phyloP scores from a whole-genome alignment of 192 early-diverging fungal species.

The Backusella mclennaniae region DNA sequence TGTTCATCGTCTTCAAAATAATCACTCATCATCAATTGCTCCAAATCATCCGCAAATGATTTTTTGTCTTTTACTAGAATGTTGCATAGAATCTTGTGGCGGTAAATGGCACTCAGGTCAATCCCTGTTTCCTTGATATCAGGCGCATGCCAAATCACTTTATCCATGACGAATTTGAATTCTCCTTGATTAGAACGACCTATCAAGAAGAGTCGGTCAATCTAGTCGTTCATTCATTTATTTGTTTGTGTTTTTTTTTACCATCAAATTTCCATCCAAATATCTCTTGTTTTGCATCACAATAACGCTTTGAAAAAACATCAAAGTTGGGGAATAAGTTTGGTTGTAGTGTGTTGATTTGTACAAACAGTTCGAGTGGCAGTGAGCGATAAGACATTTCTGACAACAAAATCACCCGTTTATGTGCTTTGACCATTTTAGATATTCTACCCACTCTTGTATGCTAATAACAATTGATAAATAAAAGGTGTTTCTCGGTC shows the following conservation, averaged over 20 bases:
- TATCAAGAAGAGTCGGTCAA: not conserved
- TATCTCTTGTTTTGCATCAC: not conserved
- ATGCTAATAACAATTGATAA: not conserved
- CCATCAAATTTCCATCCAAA: slow-evolving; percentile 1
- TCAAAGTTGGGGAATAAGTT: not conserved
- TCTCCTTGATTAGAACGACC: not conserved
- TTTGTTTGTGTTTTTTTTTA: not conserved
- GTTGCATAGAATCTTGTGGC: not conserved
- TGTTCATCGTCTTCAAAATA: not conserved
- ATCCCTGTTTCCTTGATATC: not conserved
- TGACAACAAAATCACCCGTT: not conserved
- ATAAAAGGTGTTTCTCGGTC: too few relatives aligned
- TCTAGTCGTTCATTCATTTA: not conserved
- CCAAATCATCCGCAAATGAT: not conserved
- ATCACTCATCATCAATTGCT: not conserved
- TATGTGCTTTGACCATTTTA: not conserved
- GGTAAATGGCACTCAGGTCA: not conserved
- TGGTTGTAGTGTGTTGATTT: not conserved
- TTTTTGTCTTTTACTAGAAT: not conserved
- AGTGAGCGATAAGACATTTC: not conserved
- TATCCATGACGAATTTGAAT: not conserved
- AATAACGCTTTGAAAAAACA: not conserved
- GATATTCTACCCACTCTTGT: not conserved
- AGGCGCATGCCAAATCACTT: not conserved
- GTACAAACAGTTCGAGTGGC: not conserved